Percentiles rank a stretch among this genome's conserved stretches.
Conservation (phyloP, 495 filamentous ascomycete species). For the Penicillium lividum region DNA sequence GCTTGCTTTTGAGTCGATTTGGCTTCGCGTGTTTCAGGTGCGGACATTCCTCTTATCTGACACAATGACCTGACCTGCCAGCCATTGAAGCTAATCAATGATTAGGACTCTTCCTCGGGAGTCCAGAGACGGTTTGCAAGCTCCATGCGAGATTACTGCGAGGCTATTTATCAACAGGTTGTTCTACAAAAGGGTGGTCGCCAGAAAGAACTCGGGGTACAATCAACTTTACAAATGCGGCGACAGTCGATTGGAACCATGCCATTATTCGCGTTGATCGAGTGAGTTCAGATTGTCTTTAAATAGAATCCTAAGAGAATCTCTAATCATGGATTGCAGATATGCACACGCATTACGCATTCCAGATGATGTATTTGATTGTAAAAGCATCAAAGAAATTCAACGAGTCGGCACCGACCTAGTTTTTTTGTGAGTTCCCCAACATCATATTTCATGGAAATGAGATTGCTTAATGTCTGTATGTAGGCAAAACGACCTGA, state of each 20-base stretch:
- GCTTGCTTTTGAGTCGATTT: background rate
- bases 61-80: background rate
- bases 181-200: background rate
- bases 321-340: background rate
- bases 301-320: background rate
- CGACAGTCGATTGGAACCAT: background rate
- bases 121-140: background rate
- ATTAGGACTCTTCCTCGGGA: background rate
- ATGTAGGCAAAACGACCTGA: slow-evolving; percentile 6
- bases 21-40: background rate
- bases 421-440: background rate
- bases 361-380: slow-evolving; percentile 5
- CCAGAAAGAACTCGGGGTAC: background rate
- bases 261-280: slow-evolving; percentile 4
- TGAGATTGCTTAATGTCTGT: background rate
- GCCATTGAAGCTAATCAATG: background rate
- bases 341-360: background rate
- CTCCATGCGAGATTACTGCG: background rate
- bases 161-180: background rate
- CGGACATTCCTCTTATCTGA: background rate
- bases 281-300: background rate
- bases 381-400: background rate
- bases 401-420: slow-evolving; percentile 3
- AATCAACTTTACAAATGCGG: background rate
- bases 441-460: background rate